Percentiles rank a stretch among this genome's conserved stretches.
These are phyloP conservation scores for Aspergillus udagawae DNA, from an alignment of 2,329 filamentous ascomycete species.

Conservation along the genomic window DNA sequence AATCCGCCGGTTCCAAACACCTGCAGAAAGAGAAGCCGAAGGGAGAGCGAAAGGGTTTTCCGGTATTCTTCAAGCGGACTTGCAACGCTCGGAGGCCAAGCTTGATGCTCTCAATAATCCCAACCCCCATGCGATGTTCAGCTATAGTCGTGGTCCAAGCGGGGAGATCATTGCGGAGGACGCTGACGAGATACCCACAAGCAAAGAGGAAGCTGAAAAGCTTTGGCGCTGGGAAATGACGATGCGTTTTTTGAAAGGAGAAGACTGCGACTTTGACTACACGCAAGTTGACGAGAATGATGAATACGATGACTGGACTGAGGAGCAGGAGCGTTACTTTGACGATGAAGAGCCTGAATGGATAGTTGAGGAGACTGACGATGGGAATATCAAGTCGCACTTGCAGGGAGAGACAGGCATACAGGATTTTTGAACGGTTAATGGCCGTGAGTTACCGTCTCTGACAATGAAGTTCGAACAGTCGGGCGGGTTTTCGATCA, in stretches of 20 bases:
- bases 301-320: constrained; percentile 62
- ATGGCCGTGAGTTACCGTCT: not conserved
- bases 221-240: constrained; percentile 71
- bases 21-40: constrained; percentile 69
- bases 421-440: constrained; percentile 59
- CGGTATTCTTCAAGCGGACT: constrained; percentile 71
- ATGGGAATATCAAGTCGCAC: constrained; percentile 22
- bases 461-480: not conserved
- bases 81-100: constrained; percentile 72
- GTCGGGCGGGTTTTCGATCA: not conserved
- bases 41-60: constrained; percentile 72
- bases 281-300: constrained; percentile 65
- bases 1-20: constrained; percentile 70
- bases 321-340: constrained; percentile 73
- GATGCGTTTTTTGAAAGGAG: constrained; percentile 69
- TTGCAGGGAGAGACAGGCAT: constrained; percentile 63
- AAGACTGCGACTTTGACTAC: constrained; percentile 78
- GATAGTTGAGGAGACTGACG: constrained; percentile 47
- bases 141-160: constrained; percentile 48
- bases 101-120: constrained; percentile 59
- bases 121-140: constrained; percentile 48
- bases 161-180: constrained; percentile 58
- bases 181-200: constrained; percentile 53
- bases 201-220: constrained; percentile 61
- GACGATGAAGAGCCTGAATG: constrained; percentile 72